A percentile compares a stretch with the other conserved stretches of the same genome.
Conservation (phyloP, 345 rosid species). For the Salix brachista region DNA sequence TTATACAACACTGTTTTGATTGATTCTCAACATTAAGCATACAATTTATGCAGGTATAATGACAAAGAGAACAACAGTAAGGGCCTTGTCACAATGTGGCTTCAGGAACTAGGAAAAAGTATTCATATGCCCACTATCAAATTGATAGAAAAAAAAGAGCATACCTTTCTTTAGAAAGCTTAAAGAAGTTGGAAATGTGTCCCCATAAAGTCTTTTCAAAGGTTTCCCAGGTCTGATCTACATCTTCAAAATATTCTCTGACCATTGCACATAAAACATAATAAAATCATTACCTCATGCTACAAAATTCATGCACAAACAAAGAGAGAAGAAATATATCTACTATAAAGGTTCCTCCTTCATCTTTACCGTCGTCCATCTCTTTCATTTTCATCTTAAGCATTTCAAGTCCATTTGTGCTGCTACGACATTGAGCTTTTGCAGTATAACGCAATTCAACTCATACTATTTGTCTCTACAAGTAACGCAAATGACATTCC, state of each 20-base stretch:
- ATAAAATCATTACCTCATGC: conserved; percentile 13
- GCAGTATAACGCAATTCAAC: not conserved
- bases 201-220: conserved; percentile 96
- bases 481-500: not conserved
- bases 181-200: conserved; percentile 70
- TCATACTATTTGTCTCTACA: not conserved
- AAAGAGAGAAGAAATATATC: not conserved
- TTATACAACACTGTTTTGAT: not conserved
- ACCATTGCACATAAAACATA: conserved; percentile 1
- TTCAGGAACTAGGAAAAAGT: not conserved
- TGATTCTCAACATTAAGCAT: not conserved
- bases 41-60: not conserved
- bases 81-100: not conserved
- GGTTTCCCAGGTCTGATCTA: conserved; percentile 94
- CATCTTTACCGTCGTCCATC: not conserved
- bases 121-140: not conserved
- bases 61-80: not conserved
- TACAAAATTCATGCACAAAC: not conserved
- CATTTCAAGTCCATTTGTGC: not conserved
- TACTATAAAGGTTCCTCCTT: not conserved
- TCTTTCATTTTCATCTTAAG: not conserved
- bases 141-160: conserved; percentile 1
- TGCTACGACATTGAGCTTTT: not conserved
- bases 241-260: conserved; percentile 99
- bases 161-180: conserved; percentile 96